Conservation (phyloP, 208 protist genomes). For the Leishmania aethiopica region DNA sequence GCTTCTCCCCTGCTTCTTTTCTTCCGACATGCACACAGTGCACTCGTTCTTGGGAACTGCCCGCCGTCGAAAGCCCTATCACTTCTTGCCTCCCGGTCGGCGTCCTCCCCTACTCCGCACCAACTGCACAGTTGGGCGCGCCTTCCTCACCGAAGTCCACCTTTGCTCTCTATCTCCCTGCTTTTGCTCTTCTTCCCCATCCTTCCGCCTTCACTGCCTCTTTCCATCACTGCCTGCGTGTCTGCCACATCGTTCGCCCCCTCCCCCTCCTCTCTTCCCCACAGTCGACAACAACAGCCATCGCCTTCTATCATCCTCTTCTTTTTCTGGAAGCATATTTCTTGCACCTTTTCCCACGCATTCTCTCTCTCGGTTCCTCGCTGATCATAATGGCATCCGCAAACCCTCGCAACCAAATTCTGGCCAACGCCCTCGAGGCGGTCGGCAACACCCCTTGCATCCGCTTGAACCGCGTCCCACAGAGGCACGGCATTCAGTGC, state of each 20-base stretch:
- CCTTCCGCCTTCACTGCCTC: neutral
- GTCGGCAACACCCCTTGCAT: conserved; percentile 91
- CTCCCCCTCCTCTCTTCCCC: neutral
- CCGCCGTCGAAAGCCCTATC: neutral
- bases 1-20: neutral
- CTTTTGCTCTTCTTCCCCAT: too few relatives aligned
- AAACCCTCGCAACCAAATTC: conserved; percentile 30
- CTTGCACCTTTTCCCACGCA: neutral
- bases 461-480: conserved; percentile 81
- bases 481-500: conserved; percentile 76
- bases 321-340: neutral
- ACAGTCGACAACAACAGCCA: neutral
- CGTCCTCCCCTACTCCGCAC: neutral
- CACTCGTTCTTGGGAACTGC: neutral
- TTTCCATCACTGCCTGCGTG: neutral
- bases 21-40: neutral
- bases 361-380: neutral
- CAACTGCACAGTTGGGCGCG: too few relatives aligned
- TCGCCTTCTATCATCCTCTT: neutral
- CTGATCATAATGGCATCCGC: conserved; percentile 9
- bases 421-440: conserved; percentile 70
- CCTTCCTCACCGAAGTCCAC: too few relatives aligned
- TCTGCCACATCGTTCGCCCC: neutral
- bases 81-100: neutral
- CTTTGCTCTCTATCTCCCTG: too few relatives aligned